Conservation (phyloP, 2,329 filamentous ascomycete genomes). For the Myriosclerotinia duriaeana region DNA sequence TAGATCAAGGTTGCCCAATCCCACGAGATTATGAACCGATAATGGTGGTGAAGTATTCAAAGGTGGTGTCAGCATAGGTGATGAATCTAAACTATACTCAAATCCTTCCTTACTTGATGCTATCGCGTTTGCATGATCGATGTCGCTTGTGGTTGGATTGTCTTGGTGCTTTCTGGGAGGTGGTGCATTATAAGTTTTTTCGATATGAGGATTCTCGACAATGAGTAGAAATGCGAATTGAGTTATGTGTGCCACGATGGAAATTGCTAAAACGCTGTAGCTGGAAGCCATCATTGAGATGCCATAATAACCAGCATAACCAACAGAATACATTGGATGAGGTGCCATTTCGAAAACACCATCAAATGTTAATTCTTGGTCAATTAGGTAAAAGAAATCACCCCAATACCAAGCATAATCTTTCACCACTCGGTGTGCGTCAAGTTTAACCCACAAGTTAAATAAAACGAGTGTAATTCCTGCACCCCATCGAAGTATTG, state of each 20-base stretch:
- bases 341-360: conserved; percentile 99
- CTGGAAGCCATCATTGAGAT: conserved; percentile 98
- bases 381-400: conserved; percentile 98
- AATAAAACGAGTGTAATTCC: conserved; percentile 82
- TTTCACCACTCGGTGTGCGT: conserved; percentile 96
- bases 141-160: conserved; percentile 37
- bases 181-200: conserved; percentile 94
- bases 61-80: conserved; percentile 30
- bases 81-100: conserved; percentile 29
- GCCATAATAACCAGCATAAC: conserved; percentile 96
- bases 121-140: conserved; percentile 42
- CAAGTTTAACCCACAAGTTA: conserved; percentile 98
- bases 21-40: conserved; percentile 79
- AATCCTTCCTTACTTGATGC: conserved; percentile 41
- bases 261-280: conserved; percentile 96
- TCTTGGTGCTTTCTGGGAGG: conserved; percentile 60
- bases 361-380: conserved; percentile 96
- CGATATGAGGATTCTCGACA: conserved; percentile 96
- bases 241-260: conserved; percentile 87
- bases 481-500: conserved; percentile 71
- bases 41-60: conserved; percentile 54
- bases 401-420: conserved; percentile 99
- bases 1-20: conserved; percentile 79
- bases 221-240: conserved; percentile 90
- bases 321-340: conserved; percentile 98